Conservation (phyloP, 2,329 filamentous ascomycete genomes). For the Rhynchosporium graminicola region DNA sequence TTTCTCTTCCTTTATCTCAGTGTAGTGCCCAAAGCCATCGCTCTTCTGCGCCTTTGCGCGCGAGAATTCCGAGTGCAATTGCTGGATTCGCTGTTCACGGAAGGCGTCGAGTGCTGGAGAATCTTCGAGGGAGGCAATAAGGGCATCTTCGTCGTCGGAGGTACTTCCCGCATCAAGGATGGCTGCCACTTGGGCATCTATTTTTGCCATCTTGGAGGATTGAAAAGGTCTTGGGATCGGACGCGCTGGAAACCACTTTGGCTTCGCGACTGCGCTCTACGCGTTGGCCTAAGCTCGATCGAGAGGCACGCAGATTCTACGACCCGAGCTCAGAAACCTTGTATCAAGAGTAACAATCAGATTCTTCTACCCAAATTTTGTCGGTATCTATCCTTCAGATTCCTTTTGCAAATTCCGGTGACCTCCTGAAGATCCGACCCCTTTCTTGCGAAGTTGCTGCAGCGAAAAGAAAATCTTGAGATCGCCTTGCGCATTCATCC, state of each 20-base stretch:
- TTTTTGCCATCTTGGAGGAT: slow-evolving; percentile 43
- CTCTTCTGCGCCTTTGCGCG: slow-evolving; percentile 53
- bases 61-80: slow-evolving; percentile 56
- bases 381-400: not conserved
- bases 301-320: not conserved
- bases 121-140: slow-evolving; percentile 57
- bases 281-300: slow-evolving; percentile 11
- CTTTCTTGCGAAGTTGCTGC: not conserved
- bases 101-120: slow-evolving; percentile 54
- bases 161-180: slow-evolving; percentile 46
- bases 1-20: slow-evolving; percentile 60
- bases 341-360: slow-evolving; percentile 3
- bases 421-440: slow-evolving; percentile 1
- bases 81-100: slow-evolving; percentile 57
- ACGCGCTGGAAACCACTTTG: slow-evolving; percentile 23
- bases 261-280: slow-evolving; percentile 14
- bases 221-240: not conserved
- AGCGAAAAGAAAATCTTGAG: slow-evolving; percentile 3
- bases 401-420: not conserved
- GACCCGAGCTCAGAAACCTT: not conserved
- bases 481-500: slow-evolving; percentile 14
- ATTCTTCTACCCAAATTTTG: not conserved
- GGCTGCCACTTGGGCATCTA: slow-evolving; percentile 53
- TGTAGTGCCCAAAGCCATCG: slow-evolving; percentile 53
- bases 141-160: slow-evolving; percentile 57